Evolutionary conservation across 495 filamentous ascomycete genomes (phyloP).

Genomic region (Lasiosphaeria miniovina): DNA sequence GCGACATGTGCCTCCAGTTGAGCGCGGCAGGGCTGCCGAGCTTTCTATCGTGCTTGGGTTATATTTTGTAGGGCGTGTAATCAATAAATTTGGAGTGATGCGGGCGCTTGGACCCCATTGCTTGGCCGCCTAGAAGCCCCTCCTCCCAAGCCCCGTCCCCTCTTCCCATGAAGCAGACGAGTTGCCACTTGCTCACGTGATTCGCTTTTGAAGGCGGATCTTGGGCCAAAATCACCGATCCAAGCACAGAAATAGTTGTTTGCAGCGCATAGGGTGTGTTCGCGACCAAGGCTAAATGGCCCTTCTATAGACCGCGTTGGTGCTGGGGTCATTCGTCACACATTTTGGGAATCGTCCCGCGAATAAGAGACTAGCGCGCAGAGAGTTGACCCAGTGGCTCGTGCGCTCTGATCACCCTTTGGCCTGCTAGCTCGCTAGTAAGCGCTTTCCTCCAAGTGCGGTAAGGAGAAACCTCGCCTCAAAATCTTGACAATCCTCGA

Average conservation of each 20-base stretch:
- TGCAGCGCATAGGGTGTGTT: background rate
- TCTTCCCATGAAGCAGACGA: background rate
- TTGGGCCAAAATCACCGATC: background rate
- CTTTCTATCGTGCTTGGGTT: too few species aligned
- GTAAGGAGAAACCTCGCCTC: constrained; percentile 19
- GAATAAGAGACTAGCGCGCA: constrained; percentile 1
- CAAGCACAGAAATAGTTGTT: background rate
- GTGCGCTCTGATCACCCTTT: constrained; percentile 20
- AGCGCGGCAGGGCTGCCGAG: too few species aligned
- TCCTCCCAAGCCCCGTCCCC: background rate
- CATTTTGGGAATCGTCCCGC: background rate
- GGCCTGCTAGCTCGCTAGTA: constrained; percentile 15
- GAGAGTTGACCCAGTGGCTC: constrained; percentile 13
- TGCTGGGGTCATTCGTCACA: background rate
- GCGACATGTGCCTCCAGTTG: too few species aligned
- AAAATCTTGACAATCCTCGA: constrained; percentile 21
- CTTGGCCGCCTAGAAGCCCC: background rate
- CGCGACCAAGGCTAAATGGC: background rate
- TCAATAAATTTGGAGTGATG: background rate
- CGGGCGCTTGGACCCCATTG: constrained; percentile 2
- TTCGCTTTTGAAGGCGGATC: background rate
- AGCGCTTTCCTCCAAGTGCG: constrained; percentile 15
- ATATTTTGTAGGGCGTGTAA: background rate
- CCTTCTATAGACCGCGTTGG: background rate
- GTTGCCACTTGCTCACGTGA: background rate